Evolutionary conservation across 1,284 basidiomycete species (phyloP), one percentile per base, ranked within the genome.

Genomic region (Vanrija sp.): DNA sequence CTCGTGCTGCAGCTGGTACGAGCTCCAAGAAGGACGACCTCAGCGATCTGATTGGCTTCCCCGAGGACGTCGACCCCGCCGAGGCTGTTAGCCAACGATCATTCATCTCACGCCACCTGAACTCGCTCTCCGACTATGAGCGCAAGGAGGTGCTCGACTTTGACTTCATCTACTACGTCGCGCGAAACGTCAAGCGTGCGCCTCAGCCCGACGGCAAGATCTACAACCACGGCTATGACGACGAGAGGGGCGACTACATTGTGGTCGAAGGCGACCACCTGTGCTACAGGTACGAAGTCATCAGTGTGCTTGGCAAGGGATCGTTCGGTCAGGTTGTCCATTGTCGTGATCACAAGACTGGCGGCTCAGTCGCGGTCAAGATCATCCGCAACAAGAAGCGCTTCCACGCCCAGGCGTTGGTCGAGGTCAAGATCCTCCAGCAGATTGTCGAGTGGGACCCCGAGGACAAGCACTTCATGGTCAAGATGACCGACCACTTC

Each of bases 301-400:
- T 92, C 49, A 89, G 88, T 63, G 86, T 89, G 3, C 83, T 98
- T 24, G 96, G 96, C 39, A 97, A 98, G 75, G 96, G 96, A 23
- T 98, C 95, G 8, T 99, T 99, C 63, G 96, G 96, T 15, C 96
- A 98, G 72, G 96, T 99, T 15, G 77, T 98, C 20, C 88, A 92
- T 69, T 98, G 95, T 75, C 85, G 92, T 38, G 96, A 98, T 76
- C 92, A 98, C 75, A 87, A 86, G 72, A 93, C 93, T n/a, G 96
- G 96, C 14, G 84, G 90, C 64, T 94, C 90, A 27, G 91, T 98
- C 16, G 96, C 96, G 6, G 87, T 99, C 80, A 99, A 99, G 81
- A 96, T 99, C 64, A 98, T 99, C 65, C 85, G 96, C 37, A 98
- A 98, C 80, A 98, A 98, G 82, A 98, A 98, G 77, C 83, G 96